These are phyloP conservation scores for Metroxylon sagu DNA, from an alignment of 176 grass and related monocot genomes.

Conservation along the genomic window DNA sequence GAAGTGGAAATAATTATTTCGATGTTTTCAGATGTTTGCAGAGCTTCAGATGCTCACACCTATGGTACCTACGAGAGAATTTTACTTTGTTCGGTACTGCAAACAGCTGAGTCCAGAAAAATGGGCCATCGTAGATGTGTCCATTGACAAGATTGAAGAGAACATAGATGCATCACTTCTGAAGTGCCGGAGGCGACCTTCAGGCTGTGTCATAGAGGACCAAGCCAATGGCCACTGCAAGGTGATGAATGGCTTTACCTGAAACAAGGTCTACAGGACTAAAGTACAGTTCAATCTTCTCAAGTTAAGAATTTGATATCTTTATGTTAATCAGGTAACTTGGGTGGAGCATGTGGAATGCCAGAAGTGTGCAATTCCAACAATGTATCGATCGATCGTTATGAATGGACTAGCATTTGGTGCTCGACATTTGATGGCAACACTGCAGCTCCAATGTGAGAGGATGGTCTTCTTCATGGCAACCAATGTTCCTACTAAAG, in stretches of 20 bases:
- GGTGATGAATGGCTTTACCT: conserved; percentile 10
- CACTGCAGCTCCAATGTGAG: conserved; percentile 68
- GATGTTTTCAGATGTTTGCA: conserved; percentile 54
- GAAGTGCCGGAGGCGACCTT: conserved; percentile 44
- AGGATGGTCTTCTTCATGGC: conserved; percentile 70
- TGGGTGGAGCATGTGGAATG: conserved; percentile 66
- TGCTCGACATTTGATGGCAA: conserved; percentile 63
- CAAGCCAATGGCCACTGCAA: conserved; percentile 54
- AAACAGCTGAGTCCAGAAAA: conserved; percentile 39
- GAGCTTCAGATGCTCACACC: conserved; percentile 77
- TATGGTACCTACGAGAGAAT: conserved; percentile 49
- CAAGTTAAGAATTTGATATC: background rate
- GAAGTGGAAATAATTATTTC: too few relatives aligned
- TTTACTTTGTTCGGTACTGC: conserved; percentile 57
- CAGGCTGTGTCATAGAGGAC: conserved; percentile 64
- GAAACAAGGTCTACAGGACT: too few relatives aligned
- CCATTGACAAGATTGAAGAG: conserved; percentile 27
- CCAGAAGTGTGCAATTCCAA: conserved; percentile 30
- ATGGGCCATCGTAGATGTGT: conserved; percentile 65
- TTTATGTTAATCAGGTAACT: conserved; percentile 28
- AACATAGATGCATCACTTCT: conserved; percentile 16
- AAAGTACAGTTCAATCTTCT: too few relatives aligned
- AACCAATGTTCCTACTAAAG: conserved; percentile 63
- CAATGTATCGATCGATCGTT: conserved; percentile 35
- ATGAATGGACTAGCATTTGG: conserved; percentile 56